Base-by-base conservation (phyloP, 192 early-diverging fungal genomes). In the Gryganskiella cystojenkinii region DNA sequence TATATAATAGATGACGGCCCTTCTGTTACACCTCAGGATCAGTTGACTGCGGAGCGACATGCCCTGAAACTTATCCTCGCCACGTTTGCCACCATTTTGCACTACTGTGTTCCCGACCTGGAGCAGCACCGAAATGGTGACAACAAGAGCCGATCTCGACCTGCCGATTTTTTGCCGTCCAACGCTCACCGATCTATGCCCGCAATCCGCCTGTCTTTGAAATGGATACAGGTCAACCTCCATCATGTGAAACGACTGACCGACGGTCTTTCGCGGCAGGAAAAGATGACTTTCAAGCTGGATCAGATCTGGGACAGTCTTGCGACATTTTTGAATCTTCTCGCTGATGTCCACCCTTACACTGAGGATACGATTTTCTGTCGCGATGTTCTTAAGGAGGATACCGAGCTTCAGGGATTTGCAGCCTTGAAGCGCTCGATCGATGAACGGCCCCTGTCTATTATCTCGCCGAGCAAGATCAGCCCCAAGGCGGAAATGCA, bases 361-460 rank as follows among this genome's bases (percentile, higher is more conserved):
- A n/a, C 61, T 14, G 61, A 78, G 20, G 74, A 69, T 19, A 64
- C 74, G 3, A 78, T 78, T 42, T 78, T 78, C 34, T 69, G 74
- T 44, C 44, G 74, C 7, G 74, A 78, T 55, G 66, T 78, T 11
- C 74, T 83, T 27, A 74, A 71, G 49, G 82, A 83, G 55, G 82
- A 83, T 64, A 55, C 74, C 4, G 82, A 83, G 49, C 59, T 83
- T 54, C 68, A 80, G 49, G 82, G 82, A 27, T 83, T 83, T 57
- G 64, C 64, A 8, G 78, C 70, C 3, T 56, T 83, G 37, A 80
- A 80, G 50, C 49, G 66, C 19, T 55, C 71, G 17, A 72, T 76
- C 25, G 70, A 78, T 43, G 74, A 78, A 37, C 60, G 74, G 43
- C 74, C 74, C 17, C 64, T 78, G 3, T 78, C 74, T 44, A 78